Percentiles rank a stretch among this genome's conserved stretches.
phyloP scores from a whole-genome alignment of 768 basidiomycete species.

The Inosperma sp. region DNA sequence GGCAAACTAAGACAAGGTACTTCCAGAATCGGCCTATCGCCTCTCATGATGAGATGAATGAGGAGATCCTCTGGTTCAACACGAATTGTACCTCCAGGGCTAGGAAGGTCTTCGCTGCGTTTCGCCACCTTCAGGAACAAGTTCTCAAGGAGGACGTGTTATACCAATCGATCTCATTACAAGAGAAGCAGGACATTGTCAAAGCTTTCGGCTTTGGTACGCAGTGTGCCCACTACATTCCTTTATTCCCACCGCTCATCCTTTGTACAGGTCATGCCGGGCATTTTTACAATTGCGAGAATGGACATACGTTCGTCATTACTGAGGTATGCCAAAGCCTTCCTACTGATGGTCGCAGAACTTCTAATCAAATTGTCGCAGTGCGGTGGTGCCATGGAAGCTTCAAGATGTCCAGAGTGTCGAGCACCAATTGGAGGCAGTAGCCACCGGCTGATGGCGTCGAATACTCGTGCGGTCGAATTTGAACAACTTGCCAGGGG shows the following conservation, averaged over 20 bases:
- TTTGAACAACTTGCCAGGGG: constrained; percentile 31
- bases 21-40: constrained; percentile 4
- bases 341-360: neutral
- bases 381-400: constrained; percentile 56
- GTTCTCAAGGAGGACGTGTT: constrained; percentile 37
- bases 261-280: constrained; percentile 31
- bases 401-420: constrained; percentile 53
- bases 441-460: constrained; percentile 35
- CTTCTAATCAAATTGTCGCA: constrained; percentile 19
- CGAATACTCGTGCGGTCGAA: constrained; percentile 44
- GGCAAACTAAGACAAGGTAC: constrained; percentile 3
- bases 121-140: constrained; percentile 36
- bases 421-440: constrained; percentile 48
- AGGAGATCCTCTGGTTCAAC: constrained; percentile 40
- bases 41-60: neutral
- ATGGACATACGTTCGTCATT: constrained; percentile 62
- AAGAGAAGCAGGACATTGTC: constrained; percentile 49
- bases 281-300: constrained; percentile 49
- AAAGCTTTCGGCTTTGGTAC: constrained; percentile 47
- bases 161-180: constrained; percentile 47
- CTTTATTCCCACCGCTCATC: neutral
- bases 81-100: constrained; percentile 39
- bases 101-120: constrained; percentile 40
- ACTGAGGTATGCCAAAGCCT: constrained; percentile 38
- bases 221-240: neutral